Percentiles rank a stretch among this genome's conserved stretches.
Conservation (phyloP, 352 stramenopile genomes). For the Phytopythium helicoides region DNA sequence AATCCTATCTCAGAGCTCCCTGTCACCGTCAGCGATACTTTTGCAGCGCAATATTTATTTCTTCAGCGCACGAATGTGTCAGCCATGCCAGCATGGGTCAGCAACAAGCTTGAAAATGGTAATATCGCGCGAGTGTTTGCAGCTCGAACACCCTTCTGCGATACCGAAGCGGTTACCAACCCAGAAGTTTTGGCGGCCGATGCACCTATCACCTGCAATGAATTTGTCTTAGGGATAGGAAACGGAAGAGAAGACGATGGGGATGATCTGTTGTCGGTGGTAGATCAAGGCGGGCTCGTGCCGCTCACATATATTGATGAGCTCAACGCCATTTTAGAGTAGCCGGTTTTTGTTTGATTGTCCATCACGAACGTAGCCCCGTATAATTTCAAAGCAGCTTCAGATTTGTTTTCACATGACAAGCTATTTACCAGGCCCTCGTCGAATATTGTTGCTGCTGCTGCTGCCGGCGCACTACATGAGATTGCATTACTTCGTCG, state of each 20-base stretch:
- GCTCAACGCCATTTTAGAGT: slow-evolving; percentile 3
- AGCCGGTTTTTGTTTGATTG: too few species aligned
- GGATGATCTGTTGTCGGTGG: neutral
- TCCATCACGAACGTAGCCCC: too few species aligned
- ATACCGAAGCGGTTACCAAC: neutral
- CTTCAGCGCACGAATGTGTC: neutral
- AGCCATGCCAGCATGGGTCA: neutral
- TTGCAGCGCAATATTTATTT: neutral
- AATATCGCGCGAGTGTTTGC: slow-evolving; percentile 1
- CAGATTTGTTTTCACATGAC: too few species aligned
- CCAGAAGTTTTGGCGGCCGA: neutral
- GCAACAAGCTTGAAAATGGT: neutral
- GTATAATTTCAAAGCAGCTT: too few species aligned
- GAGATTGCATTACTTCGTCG: slow-evolving; percentile 79
- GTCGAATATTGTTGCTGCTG: slow-evolving; percentile 10
- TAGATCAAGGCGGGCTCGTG: slow-evolving; percentile 1
- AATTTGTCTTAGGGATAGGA: neutral
- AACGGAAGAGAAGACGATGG: neutral
- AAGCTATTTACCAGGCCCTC: too few species aligned
- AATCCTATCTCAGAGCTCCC: neutral
- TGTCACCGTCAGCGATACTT: neutral
- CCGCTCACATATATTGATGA: slow-evolving; percentile 2
- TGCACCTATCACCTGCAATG: neutral
- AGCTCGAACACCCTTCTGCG: neutral
- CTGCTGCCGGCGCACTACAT: slow-evolving; percentile 11